A percentile compares a stretch with the other conserved stretches of the same genome.
Evolutionary conservation across 352 stramenopile genomes (phyloP).

Genomic region (Phytopythium litorale): DNA sequence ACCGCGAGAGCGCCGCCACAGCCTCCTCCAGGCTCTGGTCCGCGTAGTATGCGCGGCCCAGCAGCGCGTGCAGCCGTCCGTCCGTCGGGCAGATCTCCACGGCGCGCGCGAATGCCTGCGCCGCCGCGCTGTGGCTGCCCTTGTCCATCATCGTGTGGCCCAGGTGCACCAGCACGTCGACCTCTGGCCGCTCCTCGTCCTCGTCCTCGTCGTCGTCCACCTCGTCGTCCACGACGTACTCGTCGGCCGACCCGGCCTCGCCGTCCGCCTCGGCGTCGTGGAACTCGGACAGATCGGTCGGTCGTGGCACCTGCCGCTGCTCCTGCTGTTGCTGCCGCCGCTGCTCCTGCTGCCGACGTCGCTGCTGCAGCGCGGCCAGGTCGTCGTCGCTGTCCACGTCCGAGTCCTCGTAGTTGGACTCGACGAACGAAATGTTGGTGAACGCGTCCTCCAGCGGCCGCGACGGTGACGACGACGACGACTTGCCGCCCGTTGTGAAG

Average conservation of each 20-base stretch:
- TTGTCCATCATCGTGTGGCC: conserved; percentile 83
- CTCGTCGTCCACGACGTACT: conserved; percentile 19
- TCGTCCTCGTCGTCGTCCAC: conserved; percentile 60
- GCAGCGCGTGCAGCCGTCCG: conserved; percentile 67
- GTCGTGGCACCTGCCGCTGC: conserved; percentile 9
- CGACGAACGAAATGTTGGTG: conserved; percentile 41
- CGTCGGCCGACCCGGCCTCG: conserved; percentile 5
- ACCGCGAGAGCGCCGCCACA: conserved; percentile 53
- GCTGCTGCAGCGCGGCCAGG: neutral
- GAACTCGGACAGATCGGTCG: conserved; percentile 39
- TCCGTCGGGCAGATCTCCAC: conserved; percentile 78
- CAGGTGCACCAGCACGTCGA: conserved; percentile 79
- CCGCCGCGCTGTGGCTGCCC: conserved; percentile 64
- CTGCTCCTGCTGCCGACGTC: neutral
- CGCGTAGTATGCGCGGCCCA: conserved; percentile 80
- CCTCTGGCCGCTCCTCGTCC: conserved; percentile 65
- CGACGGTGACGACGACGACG: neutral
- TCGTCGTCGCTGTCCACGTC: conserved; percentile 38
- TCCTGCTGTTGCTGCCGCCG: neutral
- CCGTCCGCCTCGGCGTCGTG: conserved; percentile 42
- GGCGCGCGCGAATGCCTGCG: conserved; percentile 79
- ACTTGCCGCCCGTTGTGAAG: neutral
- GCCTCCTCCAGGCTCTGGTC: conserved; percentile 82
- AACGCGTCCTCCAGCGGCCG: conserved; percentile 35
- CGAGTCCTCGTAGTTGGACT: conserved; percentile 53